Evolutionary conservation across 2,329 filamentous ascomycete genomes (phyloP).

Genomic region (Atkinsonella hypoxylon): DNA sequence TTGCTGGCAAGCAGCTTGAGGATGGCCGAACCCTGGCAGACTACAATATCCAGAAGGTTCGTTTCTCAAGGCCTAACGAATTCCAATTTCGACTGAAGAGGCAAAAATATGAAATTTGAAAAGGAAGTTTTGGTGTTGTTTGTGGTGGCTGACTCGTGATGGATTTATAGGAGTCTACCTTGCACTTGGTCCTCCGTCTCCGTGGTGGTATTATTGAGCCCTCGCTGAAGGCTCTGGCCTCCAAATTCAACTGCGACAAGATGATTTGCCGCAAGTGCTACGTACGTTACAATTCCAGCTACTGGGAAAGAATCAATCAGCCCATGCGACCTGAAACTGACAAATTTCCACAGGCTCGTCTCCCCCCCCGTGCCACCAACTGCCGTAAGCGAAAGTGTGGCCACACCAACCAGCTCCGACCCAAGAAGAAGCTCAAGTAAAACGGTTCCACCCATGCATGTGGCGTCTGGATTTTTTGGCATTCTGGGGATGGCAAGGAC

Average conservation of each 20-base stretch:
- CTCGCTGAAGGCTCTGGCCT: slow-evolving; percentile 93
- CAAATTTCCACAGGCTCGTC: slow-evolving; percentile 48
- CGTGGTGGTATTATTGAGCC: slow-evolving; percentile 99
- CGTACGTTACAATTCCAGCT: slow-evolving; percentile 44
- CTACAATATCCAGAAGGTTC: slow-evolving; percentile 99
- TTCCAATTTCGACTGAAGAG: too few species aligned
- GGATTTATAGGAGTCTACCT: slow-evolving; percentile 70
- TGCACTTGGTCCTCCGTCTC: slow-evolving; percentile 96
- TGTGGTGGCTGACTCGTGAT: slow-evolving; percentile 1
- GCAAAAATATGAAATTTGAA: not conserved
- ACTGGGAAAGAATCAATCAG: not conserved
- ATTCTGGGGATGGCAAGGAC: slow-evolving; percentile 25
- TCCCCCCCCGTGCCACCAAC: slow-evolving; percentile 98
- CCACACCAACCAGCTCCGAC: slow-evolving; percentile 99
- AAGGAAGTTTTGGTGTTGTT: not conserved
- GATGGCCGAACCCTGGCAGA: slow-evolving; percentile 93
- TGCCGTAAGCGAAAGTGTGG: slow-evolving; percentile 99
- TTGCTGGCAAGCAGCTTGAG: slow-evolving; percentile 98
- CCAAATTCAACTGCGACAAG: slow-evolving; percentile 99
- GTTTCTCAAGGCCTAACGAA: slow-evolving; percentile 16
- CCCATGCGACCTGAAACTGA: slow-evolving; percentile 6
- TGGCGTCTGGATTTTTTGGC: slow-evolving; percentile 34
- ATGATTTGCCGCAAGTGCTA: slow-evolving; percentile 99
- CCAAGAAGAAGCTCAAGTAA: slow-evolving; percentile 99
- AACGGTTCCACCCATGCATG: slow-evolving; percentile 28